A percentile compares a stretch with the other conserved stretches of the same genome.
phyloP scores from a whole-genome alignment of 116 monocot species.

The Posidonia oceanica region DNA sequence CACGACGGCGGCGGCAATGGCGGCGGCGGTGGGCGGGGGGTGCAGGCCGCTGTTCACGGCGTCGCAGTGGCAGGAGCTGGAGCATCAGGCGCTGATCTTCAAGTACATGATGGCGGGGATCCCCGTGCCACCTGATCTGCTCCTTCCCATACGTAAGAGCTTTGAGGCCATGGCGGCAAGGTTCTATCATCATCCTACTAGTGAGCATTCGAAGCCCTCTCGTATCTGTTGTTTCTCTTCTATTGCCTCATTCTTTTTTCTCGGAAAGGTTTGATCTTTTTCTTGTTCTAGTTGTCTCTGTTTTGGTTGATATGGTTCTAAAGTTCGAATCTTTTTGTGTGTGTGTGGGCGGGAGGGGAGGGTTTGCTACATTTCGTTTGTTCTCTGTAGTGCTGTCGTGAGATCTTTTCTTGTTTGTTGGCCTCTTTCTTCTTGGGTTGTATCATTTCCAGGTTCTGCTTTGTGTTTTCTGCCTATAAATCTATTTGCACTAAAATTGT shows the following conservation, averaged over 20 bases:
- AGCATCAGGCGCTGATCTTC: conserved; percentile 88
- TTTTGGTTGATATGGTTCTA: background rate
- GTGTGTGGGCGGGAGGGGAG: too few species aligned
- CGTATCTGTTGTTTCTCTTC: background rate
- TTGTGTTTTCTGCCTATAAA: background rate
- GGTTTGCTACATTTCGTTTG: background rate
- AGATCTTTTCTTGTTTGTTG: background rate
- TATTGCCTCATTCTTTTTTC: background rate
- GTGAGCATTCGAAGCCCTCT: conserved; percentile 18
- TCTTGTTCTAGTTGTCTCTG: background rate
- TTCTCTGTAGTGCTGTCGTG: background rate
- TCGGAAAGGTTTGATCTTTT: conserved; percentile 2
- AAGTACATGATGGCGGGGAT: conserved; percentile 86
- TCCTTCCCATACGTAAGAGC: conserved; percentile 58
- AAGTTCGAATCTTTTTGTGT: background rate
- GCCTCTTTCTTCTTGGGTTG: background rate
- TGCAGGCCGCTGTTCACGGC: conserved; percentile 59
- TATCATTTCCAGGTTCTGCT: background rate
- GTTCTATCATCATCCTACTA: conserved; percentile 49
- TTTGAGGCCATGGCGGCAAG: conserved; percentile 36
- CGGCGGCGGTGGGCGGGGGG: conserved; percentile 3
- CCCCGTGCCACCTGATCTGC: conserved; percentile 77
- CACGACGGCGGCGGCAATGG: conserved; percentile 6
- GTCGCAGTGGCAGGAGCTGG: conserved; percentile 92
- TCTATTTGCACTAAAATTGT: too few species aligned